Conservation (phyloP, 495 filamentous ascomycete genomes). For the Darksidea phi region DNA sequence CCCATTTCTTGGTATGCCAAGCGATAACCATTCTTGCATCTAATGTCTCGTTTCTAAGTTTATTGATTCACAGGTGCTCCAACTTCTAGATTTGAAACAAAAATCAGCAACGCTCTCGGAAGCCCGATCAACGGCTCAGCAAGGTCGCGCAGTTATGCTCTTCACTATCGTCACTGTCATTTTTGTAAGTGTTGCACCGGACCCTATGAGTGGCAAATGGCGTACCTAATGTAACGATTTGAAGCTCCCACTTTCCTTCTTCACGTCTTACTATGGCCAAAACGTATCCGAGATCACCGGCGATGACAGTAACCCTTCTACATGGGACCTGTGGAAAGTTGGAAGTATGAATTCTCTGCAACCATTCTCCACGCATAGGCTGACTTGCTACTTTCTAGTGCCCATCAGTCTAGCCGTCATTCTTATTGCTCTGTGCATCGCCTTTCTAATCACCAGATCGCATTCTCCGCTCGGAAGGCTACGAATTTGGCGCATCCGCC, state of each 20-base stretch:
- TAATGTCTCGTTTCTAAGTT: no score
- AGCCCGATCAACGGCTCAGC: slow-evolving; percentile 32
- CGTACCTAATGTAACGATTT: no score
- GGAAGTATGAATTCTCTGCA: background rate
- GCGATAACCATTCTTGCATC: no score
- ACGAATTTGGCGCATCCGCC: no score
- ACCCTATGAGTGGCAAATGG: no score
- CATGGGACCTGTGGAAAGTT: background rate
- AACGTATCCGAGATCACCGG: slow-evolving; percentile 28
- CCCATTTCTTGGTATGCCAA: no score
- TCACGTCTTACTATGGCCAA: slow-evolving; percentile 41
- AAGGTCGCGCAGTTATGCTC: slow-evolving; percentile 37
- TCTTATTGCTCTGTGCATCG: no score
- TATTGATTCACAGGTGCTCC: background rate
- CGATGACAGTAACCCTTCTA: background rate
- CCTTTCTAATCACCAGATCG: no score
- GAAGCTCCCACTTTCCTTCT: slow-evolving; percentile 39
- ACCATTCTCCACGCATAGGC: no score
- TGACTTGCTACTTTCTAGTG: no score
- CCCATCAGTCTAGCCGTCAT: no score
- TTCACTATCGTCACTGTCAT: slow-evolving; percentile 44
- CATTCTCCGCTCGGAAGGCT: no score
- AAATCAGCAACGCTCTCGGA: slow-evolving; percentile 37
- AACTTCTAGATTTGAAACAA: slow-evolving; percentile 29
- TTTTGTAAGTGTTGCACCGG: slow-evolving; percentile 22